Evolutionary conservation across 2,329 filamentous ascomycete genomes (phyloP).

Genomic region (Aureobasidium sp.): DNA sequence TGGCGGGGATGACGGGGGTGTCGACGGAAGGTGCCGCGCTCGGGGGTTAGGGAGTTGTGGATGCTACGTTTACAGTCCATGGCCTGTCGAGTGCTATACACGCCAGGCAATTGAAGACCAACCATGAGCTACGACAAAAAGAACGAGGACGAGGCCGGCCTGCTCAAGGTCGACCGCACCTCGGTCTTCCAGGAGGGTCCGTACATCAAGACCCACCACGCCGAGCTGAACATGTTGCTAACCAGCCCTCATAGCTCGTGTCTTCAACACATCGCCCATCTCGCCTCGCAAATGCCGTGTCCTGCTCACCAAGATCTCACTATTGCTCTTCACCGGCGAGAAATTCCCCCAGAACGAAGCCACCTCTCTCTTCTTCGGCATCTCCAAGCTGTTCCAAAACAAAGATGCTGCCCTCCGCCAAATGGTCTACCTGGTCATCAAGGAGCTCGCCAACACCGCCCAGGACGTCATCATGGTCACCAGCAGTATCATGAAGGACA

Average conservation of each 20-base stretch:
- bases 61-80: slow-evolving; percentile 2
- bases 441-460: slow-evolving; percentile 89
- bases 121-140: slow-evolving; percentile 96
- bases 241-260: slow-evolving; percentile 56
- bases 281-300: slow-evolving; percentile 96
- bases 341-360: slow-evolving; percentile 96
- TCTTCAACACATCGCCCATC: slow-evolving; percentile 97
- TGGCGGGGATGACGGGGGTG: slow-evolving; percentile 4
- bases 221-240: background rate
- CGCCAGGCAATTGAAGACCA: slow-evolving; percentile 1
- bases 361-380: slow-evolving; percentile 96
- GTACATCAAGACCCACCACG: slow-evolving; percentile 22
- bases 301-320: slow-evolving; percentile 91
- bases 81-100: background rate
- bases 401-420: slow-evolving; percentile 96
- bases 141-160: slow-evolving; percentile 91
- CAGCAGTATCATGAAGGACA: slow-evolving; percentile 99
- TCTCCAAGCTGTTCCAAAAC: slow-evolving; percentile 99
- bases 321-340: slow-evolving; percentile 94
- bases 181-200: slow-evolving; percentile 98
- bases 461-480: slow-evolving; percentile 99
- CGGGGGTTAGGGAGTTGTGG: slow-evolving; percentile 3
- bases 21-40: background rate
- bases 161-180: slow-evolving; percentile 96
- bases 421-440: slow-evolving; percentile 98